Evolutionary conservation across 2,329 filamentous ascomycete genomes (phyloP), one percentile per base, ranked within the genome.

Genomic region (Aspergillus calidoustus): DNA sequence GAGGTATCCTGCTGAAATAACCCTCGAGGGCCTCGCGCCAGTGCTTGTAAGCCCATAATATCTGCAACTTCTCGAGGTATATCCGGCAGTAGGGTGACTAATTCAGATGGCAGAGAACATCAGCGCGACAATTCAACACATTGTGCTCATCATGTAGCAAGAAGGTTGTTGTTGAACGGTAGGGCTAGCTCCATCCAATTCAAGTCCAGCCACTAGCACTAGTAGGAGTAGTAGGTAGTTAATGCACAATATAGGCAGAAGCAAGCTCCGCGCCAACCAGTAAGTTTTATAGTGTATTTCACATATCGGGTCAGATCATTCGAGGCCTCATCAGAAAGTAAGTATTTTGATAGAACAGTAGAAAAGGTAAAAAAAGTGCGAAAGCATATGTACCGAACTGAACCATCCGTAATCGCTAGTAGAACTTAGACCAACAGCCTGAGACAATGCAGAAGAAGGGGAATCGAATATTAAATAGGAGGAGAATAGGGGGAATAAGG

Each of bases 251-350:
- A 43, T 17, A 50, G 3, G 34, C 34, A 41, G 34, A 13, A 41
- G 34, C 34, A 50, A 17, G 15, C 48, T 19, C 48, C 23, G 47
- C 48, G 23, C 25, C 48, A 50, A 41, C 34, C 11, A 41, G 34
- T 15, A 41, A 13, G 34, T 50, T 50, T 50, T 38, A 44, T 46
- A 46, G 34, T 41, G 34, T 41, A 41, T 54, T 46, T 44, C 52
- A 30, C 38, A 30, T 46, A 54, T 48, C 11, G 34, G 15, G 34
- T 56, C 48, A 48, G 43, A 44, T 60, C 57, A 30, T 60, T 34
- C 31, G 44, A 61, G 31, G 23, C 59, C 48, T 57, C 59, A 50
- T 57, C 22, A 61, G 28, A 57, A 22, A 44, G 52, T 25, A 22
- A 44, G 52, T 25, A 19, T 48, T 51, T 57, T 43, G 54, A 48